A percentile compares a stretch with the other conserved stretches of the same genome.
These are phyloP conservation scores for Leccinum variabile DNA, from an alignment of 1,284 basidiomycete species.

Conservation along the genomic window DNA sequence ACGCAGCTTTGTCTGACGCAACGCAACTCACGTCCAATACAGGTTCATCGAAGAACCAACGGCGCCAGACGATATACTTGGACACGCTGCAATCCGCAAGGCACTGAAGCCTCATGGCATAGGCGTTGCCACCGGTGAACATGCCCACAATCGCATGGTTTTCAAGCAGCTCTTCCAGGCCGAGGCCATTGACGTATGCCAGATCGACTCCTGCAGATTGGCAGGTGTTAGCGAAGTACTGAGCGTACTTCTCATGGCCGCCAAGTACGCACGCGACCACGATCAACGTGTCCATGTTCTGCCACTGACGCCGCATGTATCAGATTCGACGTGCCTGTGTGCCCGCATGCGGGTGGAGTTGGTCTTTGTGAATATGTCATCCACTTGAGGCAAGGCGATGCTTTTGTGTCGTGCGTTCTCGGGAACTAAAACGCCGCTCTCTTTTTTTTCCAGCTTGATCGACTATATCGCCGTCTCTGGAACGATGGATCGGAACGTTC, in stretches of 20 bases:
- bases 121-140: slow-evolving; percentile 94
- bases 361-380: slow-evolving; percentile 94
- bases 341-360: slow-evolving; percentile 94
- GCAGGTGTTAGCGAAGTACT: slow-evolving; percentile 94
- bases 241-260: slow-evolving; percentile 90
- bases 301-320: slow-evolving; percentile 16
- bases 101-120: slow-evolving; percentile 82
- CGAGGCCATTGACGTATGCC: slow-evolving; percentile 85
- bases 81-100: slow-evolving; percentile 80
- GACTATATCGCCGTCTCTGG: slow-evolving; percentile 93
- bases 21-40: slow-evolving; percentile 4
- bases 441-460: slow-evolving; percentile 57
- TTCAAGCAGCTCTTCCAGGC: slow-evolving; percentile 97
- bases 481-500: slow-evolving; percentile 89
- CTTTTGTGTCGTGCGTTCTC: slow-evolving; percentile 11
- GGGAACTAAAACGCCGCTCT: background rate
- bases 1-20: background rate
- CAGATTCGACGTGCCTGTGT: slow-evolving; percentile 84
- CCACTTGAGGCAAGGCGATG: slow-evolving; percentile 58
- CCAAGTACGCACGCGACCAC: slow-evolving; percentile 59
- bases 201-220: slow-evolving; percentile 93
- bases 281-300: slow-evolving; percentile 3
- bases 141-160: slow-evolving; percentile 94
- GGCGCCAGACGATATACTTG: slow-evolving; percentile 87
- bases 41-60: slow-evolving; percentile 97